phyloP scores from a whole-genome alignment of 1,139 yeast species.

The Geotrichum histeridarum region DNA sequence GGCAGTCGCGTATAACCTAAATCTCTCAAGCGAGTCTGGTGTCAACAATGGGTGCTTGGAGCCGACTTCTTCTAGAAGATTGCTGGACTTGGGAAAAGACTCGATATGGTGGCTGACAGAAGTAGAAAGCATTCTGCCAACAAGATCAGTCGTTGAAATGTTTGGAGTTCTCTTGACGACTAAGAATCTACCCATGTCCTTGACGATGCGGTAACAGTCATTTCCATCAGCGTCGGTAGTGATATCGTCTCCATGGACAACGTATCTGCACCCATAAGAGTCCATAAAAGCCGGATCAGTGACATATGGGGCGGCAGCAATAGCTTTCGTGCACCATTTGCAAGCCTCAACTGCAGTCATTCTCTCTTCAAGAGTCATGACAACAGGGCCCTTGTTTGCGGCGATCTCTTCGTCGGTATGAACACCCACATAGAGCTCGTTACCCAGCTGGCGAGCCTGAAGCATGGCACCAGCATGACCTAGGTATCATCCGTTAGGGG shows the following conservation, averaged over 20 bases:
- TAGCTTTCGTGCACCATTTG: conserved; percentile 75
- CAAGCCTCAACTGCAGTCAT: conserved; percentile 80
- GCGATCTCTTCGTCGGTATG: conserved; percentile 86
- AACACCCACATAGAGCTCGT: conserved; percentile 75
- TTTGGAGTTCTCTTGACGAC: conserved; percentile 92
- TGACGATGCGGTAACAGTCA: conserved; percentile 81
- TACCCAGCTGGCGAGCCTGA: conserved; percentile 80
- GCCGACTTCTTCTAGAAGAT: conserved; percentile 22
- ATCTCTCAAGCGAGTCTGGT: conserved; percentile 37
- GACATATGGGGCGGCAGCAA: conserved; percentile 88
- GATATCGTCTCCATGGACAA: conserved; percentile 96
- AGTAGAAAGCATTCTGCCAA: conserved; percentile 72
- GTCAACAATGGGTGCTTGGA: conserved; percentile 36
- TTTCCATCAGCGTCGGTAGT: conserved; percentile 94
- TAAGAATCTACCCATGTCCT: conserved; percentile 77
- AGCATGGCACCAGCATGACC: conserved; percentile 94
- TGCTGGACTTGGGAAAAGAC: conserved; percentile 34
- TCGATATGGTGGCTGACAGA: conserved; percentile 55
- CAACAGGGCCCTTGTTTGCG: conserved; percentile 86
- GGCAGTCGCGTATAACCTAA: conserved; percentile 60
- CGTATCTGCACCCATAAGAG: conserved; percentile 68
- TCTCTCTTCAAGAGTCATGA: conserved; percentile 78
- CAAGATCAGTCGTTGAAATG: conserved; percentile 90
- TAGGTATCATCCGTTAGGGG: conserved; percentile 20
- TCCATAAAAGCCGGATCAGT: conserved; percentile 83